These are phyloP conservation scores for Mimosa pudica DNA, from an alignment of 306 rosid species.

Conservation along the genomic window DNA sequence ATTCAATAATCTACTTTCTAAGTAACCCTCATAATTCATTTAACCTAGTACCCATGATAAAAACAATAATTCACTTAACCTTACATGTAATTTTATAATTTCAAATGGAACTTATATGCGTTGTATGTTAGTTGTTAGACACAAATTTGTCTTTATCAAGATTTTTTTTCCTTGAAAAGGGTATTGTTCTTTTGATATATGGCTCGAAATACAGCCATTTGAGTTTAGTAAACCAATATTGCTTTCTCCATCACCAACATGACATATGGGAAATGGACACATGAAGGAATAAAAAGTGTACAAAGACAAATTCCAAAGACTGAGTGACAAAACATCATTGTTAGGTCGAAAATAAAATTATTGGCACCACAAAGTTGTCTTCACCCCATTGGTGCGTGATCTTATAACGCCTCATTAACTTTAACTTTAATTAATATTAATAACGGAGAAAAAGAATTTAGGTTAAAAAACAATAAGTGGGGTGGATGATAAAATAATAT, in stretches of 20 bases:
- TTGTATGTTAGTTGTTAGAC: neutral
- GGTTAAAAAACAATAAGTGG: neutral
- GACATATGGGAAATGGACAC: neutral
- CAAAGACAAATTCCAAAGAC: slow-evolving; percentile 35
- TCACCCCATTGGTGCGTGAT: slow-evolving; percentile 38
- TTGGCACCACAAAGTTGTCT: slow-evolving; percentile 23
- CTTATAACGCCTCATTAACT: neutral
- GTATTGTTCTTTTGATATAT: neutral
- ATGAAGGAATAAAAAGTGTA: neutral
- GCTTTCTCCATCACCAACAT: slow-evolving; percentile 15
- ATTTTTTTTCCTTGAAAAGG: neutral
- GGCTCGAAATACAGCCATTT: slow-evolving; percentile 16
- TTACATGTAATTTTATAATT: neutral
- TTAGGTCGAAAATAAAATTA: slow-evolving; percentile 30
- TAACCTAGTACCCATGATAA: no score
- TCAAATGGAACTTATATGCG: neutral
- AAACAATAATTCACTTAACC: neutral
- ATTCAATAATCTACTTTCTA: no score
- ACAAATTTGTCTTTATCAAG: neutral
- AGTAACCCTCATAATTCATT: no score
- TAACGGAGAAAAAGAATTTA: neutral
- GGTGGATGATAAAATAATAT: neutral
- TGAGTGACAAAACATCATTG: slow-evolving; percentile 47
- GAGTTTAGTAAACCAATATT: slow-evolving; percentile 7
- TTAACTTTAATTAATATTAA: neutral